Evolutionary conservation across 2,329 filamentous ascomycete genomes (phyloP), one percentile per base, ranked within the genome.

Genomic region (Zelopaecilomyces penicillatus): DNA sequence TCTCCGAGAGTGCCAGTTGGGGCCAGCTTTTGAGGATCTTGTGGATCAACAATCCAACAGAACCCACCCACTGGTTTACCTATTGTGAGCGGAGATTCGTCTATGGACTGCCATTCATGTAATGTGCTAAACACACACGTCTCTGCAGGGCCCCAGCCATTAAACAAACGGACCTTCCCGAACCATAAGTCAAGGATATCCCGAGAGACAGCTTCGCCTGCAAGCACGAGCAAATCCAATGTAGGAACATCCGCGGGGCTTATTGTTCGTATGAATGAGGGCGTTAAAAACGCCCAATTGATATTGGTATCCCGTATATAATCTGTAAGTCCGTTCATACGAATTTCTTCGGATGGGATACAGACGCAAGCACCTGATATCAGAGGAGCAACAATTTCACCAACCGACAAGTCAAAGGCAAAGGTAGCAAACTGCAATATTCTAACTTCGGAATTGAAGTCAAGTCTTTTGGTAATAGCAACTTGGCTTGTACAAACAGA

Each of bases 21-120:
- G 19, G 19, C 19, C 19, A 19, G 19, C 19, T 19, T 19, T 19
- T n/a, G 6, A 8, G 31, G 40, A 33, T 50, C 27, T 2, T 36
- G 28, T 10, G 35, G 46, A n/a, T 48, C 37, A 9, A 48, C 46
- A 27, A 50, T 39, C 41, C 41, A 50, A 26, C 29, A 46, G 27
- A 30, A 28, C 6, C 30, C 45, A 28, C 26, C 39, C 30, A 44
- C 44, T 30, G 30, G 32, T 19, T 38, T 42, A 8, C 42, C 46
- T 30, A 19, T 37, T 11, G 38, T 29, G 12, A 36, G n/a, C 3
- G 45, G 33, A 4, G 35, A 37, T 4, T 37, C 35, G 9, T 44
- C 27, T 19, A 34, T 28, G 19, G 39, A 33, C 3, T 41, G 37
- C 43, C 32, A 26, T 42, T 35, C 30, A 34, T 26, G 40, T 3